phyloP scores from a whole-genome alignment of 2,329 filamentous ascomycete genomes.

The Trichoderma sp. region DNA sequence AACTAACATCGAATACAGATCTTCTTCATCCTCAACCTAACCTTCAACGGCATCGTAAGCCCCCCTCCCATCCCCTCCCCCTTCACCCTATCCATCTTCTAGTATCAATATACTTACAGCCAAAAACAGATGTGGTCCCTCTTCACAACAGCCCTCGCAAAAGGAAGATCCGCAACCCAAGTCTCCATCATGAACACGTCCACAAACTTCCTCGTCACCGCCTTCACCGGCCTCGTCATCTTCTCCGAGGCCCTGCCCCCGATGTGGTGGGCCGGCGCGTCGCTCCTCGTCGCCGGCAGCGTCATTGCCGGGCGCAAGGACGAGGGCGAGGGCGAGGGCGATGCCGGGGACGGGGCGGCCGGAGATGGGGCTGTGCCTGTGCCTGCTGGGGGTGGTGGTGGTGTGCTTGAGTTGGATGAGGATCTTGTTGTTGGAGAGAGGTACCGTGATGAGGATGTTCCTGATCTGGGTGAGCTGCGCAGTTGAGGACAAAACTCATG shows the following conservation, averaged over 20 bases:
- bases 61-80: not conserved
- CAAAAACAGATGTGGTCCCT: conserved; percentile 72
- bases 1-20: conserved; percentile 48
- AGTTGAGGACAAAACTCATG: not conserved
- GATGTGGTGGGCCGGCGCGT: conserved; percentile 76
- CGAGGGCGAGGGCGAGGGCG: conserved; percentile 44
- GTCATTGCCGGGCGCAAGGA: conserved; percentile 76
- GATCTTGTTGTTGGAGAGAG: conserved; percentile 32
- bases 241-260: conserved; percentile 72
- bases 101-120: not conserved
- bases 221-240: conserved; percentile 68
- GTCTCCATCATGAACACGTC: conserved; percentile 83
- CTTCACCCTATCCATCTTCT: not conserved
- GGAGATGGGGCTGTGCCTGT: conserved; percentile 35
- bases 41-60: conserved; percentile 71
- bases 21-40: conserved; percentile 74
- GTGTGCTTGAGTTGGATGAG: conserved; percentile 32
- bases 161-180: conserved; percentile 73
- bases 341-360: conserved; percentile 29
- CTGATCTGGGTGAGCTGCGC: conserved; percentile 41
- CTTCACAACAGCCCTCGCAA: conserved; percentile 76
- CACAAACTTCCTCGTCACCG: conserved; percentile 78
- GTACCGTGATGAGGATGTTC: conserved; percentile 42
- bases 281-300: conserved; percentile 72
- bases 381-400: conserved; percentile 27